These are phyloP conservation scores for Saccharomyces mikatae DNA, from an alignment of 805 yeast genomes.

Conservation along the genomic window DNA sequence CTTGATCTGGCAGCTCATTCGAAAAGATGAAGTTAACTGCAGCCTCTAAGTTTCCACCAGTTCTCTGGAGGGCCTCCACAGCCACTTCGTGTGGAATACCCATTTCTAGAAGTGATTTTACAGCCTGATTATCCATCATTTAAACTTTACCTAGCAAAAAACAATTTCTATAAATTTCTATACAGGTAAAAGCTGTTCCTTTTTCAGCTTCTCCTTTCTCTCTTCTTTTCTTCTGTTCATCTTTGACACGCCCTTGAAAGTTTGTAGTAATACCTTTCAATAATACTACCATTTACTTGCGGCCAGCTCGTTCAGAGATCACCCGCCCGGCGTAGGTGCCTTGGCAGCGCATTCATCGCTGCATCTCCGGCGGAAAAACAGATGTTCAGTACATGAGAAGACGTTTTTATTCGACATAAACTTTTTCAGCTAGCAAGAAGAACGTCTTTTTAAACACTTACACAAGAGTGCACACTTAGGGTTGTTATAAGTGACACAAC, in stretches of 20 bases:
- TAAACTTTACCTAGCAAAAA: neutral
- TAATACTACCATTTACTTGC: neutral
- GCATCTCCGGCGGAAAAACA: neutral
- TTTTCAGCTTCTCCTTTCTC: neutral
- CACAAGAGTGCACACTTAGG: neutral
- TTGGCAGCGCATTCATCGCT: neutral
- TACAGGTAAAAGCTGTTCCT: neutral
- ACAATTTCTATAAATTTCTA: neutral
- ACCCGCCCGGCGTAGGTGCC: neutral
- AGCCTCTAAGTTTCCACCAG: slow-evolving; percentile 49
- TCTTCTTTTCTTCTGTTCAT: neutral
- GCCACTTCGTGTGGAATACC: slow-evolving; percentile 61
- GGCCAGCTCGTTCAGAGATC: neutral
- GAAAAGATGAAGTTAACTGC: slow-evolving; percentile 41
- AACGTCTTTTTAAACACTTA: neutral
- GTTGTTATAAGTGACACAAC: neutral
- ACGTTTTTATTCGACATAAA: neutral
- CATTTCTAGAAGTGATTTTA: slow-evolving; percentile 46
- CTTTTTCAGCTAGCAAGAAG: neutral
- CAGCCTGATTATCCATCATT: neutral
- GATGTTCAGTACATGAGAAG: neutral
- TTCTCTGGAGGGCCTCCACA: slow-evolving; percentile 49
- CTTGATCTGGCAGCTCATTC: slow-evolving; percentile 14
- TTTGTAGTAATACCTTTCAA: neutral
- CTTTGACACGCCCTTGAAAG: neutral